These are phyloP conservation scores for Starmerella gropengiesseri DNA, from an alignment of 805 yeast genomes.

Conservation along the genomic window DNA sequence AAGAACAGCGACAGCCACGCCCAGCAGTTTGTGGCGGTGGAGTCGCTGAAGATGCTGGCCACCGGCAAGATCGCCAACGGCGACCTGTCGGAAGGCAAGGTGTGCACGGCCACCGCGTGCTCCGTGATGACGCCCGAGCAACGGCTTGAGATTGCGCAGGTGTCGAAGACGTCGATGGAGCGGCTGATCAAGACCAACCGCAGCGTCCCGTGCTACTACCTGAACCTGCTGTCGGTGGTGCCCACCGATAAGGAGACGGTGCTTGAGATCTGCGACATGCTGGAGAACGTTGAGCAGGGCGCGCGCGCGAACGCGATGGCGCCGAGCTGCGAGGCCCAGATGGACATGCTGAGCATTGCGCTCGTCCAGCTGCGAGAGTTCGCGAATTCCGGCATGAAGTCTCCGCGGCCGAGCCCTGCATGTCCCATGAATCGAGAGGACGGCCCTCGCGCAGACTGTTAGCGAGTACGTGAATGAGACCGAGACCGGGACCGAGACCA, in stretches of 20 bases:
- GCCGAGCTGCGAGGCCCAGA: conserved; percentile 4
- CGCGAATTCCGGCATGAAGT: conserved; percentile 2
- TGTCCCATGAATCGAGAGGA: too few relatives aligned
- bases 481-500: too few relatives aligned
- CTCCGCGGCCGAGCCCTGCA: too few relatives aligned
- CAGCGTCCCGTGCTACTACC: conserved; percentile 16
- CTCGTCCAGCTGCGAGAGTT: conserved; percentile 9
- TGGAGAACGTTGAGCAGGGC: conserved; percentile 17
- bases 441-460: too few relatives aligned
- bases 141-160: conserved; percentile 15
- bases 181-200: conserved; percentile 5
- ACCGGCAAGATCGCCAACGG: conserved; percentile 18
- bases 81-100: conserved; percentile 1
- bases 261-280: conserved; percentile 28
- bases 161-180: conserved; percentile 14
- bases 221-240: conserved; percentile 25
- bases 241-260: conserved; percentile 29
- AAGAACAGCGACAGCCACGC: conserved; percentile 46
- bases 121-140: conserved; percentile 10
- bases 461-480: too few relatives aligned
- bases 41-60: conserved; percentile 55
- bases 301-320: conserved; percentile 1
- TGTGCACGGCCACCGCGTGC: conserved; percentile 6
- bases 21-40: conserved; percentile 47
- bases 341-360: conserved; percentile 14